A percentile compares a stretch with the other conserved stretches of the same genome.
These are phyloP conservation scores for Colletotrichum euphorbiae DNA, from an alignment of 2,329 filamentous ascomycete genomes.

Conservation along the genomic window DNA sequence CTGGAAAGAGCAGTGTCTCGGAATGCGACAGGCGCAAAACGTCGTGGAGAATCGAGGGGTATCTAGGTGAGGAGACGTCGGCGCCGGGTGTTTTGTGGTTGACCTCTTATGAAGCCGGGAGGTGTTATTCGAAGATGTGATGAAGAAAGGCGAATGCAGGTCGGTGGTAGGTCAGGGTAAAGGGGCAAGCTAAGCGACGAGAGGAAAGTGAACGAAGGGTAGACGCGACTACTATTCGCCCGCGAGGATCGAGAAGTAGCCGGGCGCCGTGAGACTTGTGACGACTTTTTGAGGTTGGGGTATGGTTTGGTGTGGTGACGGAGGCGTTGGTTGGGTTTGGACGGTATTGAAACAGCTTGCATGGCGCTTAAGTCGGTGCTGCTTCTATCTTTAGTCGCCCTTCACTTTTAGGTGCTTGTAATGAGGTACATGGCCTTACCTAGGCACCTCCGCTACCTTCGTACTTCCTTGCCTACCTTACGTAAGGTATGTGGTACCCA, in stretches of 20 bases:
- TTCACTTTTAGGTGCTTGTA: no score
- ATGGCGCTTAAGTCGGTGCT: constrained; percentile 38
- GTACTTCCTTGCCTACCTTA: no score
- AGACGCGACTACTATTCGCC: constrained; percentile 30
- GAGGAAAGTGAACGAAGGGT: constrained; percentile 25
- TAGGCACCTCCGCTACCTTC: no score
- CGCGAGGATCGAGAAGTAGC: neutral
- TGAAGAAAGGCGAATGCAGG: constrained; percentile 8
- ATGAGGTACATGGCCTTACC: no score
- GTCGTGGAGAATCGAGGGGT: constrained; percentile 9
- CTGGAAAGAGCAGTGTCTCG: neutral
- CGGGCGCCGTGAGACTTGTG: constrained; percentile 17
- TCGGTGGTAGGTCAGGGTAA: constrained; percentile 14
- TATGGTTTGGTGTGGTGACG: constrained; percentile 26
- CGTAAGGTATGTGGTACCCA: neutral
- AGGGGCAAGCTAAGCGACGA: constrained; percentile 11
- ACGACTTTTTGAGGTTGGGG: constrained; percentile 23
- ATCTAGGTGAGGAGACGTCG: neutral
- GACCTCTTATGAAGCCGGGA: constrained; percentile 3
- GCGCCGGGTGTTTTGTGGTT: constrained; percentile 7
- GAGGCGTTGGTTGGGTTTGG: constrained; percentile 35
- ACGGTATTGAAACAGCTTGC: constrained; percentile 27
- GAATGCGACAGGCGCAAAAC: constrained; percentile 13
- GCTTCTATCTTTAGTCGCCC: constrained; percentile 18
- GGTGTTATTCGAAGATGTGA: neutral